Base-by-base conservation (phyloP, 441 rosid genomes). In the Pelargonium citronellum region DNA sequence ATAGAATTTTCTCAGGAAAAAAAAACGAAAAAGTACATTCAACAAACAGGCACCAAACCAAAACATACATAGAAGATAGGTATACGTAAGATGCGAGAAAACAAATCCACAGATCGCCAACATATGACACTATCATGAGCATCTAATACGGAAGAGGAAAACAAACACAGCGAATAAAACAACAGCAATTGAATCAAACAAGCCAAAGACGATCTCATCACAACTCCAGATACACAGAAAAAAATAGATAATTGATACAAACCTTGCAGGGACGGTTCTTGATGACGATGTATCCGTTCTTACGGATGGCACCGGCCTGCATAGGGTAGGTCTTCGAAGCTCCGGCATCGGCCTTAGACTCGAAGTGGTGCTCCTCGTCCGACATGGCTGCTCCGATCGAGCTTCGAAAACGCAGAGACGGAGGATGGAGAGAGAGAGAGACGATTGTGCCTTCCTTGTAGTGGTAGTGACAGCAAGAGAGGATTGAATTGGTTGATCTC, bases 341-440 rank as follows among this genome's bases (percentile, higher is more conserved):
- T 57, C 96, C 96, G 39, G 96, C 90, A 68, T 91, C 97, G 70
- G 88, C 93, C 86, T 87, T 87, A 0, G 98, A 89, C 85, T 92
- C 98, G 68, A 92, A 92, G 70, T 91, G 96, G 71, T 93, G 98
- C 87, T 93, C 97, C 64, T 91, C 96, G 88, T 93, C 97, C 39
- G 96, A 93, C 98, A 91, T 92, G 75, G 77, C 73, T 71, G 22
- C 62, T 15, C 37, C 34, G 11, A 20, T 55, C 68, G 62, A 17
- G 43, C 19, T 11, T 51, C 44, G 37, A 49, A 19, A 11, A 3
- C 5, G 34, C 22, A 68, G 41, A 13, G 16, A 62, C 8, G 15
- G 55, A 20, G 7, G 10, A 19, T 4, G 10, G 69, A 9, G 12
- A 7, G 12, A 10, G 39, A 64, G 7, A 17, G 67, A 9, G n/a